Evolutionary conservation across 2,329 filamentous ascomycete species (phyloP).

Genomic region (Fusarium mexicanum): DNA sequence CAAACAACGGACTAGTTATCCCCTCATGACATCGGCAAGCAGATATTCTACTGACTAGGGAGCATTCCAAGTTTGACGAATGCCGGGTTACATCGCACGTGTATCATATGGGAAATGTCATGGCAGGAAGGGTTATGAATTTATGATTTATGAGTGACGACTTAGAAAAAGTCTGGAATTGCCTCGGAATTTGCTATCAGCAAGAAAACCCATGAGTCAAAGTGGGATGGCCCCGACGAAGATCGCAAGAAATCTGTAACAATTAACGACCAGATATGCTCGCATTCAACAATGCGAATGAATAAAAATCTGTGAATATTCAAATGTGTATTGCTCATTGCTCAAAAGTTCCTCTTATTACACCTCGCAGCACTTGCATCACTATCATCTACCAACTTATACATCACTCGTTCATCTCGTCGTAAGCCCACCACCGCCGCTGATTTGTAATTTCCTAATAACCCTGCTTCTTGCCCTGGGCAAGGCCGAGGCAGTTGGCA

Average conservation of each 20-base stretch:
- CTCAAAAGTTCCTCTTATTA: constrained; percentile 7
- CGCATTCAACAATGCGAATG: not conserved
- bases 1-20: constrained; percentile 42
- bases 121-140: not conserved
- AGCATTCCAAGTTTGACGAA: not conserved
- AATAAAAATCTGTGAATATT: not conserved
- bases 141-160: not conserved
- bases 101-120: not conserved
- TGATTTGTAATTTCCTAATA: constrained; percentile 31
- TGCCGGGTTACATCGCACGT: not conserved
- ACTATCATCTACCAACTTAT: constrained; percentile 18
- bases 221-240: not conserved
- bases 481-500: constrained; percentile 71
- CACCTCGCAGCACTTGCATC: constrained; percentile 31
- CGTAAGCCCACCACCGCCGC: constrained; percentile 23
- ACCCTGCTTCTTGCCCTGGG: constrained; percentile 38
- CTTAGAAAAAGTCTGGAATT: constrained; percentile 1
- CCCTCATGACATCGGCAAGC: constrained; percentile 42
- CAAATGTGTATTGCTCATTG: not conserved
- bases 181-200: constrained; percentile 3
- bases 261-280: constrained; percentile 3
- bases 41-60: constrained; percentile 26
- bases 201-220: not conserved
- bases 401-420: constrained; percentile 33
- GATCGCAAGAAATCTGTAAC: not conserved